These are phyloP conservation scores for Neopestalotiopsis sp. DNA, from an alignment of 2,329 filamentous ascomycete species.

Conservation along the genomic window DNA sequence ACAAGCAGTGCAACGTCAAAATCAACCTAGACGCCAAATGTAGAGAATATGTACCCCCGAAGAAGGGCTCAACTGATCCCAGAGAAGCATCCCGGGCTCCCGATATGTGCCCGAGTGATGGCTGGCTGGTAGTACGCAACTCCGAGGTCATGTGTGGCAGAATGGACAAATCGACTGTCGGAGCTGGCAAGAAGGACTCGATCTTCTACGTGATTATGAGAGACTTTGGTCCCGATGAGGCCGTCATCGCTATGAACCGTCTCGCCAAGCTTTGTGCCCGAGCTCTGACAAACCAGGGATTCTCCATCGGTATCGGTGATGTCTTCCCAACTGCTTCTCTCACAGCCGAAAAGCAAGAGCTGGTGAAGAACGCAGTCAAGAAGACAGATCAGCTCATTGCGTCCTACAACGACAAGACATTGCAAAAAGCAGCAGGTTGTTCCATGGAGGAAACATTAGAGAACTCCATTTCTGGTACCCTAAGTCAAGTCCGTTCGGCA, in stretches of 20 bases:
- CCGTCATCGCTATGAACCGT: conserved; percentile 91
- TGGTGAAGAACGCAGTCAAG: conserved; percentile 80
- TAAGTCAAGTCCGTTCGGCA: conserved; percentile 89
- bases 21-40: conserved; percentile 95
- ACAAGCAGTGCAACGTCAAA: conserved; percentile 79
- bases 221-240: conserved; percentile 90
- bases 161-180: conserved; percentile 99
- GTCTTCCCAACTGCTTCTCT: conserved; percentile 83
- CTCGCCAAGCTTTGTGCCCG: conserved; percentile 89
- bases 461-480: conserved; percentile 86
- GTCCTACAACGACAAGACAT: conserved; percentile 77
- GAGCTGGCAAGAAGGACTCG: conserved; percentile 95
- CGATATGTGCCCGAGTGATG: conserved; percentile 85
- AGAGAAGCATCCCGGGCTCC: conserved; percentile 52
- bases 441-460: conserved; percentile 92
- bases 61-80: conserved; percentile 59
- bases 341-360: conserved; percentile 72
- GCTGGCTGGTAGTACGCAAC: conserved; percentile 91
- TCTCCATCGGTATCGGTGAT: conserved; percentile 95
- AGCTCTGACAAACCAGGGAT: conserved; percentile 87
- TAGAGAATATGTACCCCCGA: conserved; percentile 66
- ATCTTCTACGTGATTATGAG: conserved; percentile 96
- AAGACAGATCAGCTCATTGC: conserved; percentile 85
- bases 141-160: conserved; percentile 96
- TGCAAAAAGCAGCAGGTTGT: conserved; percentile 87